Base-by-base conservation (phyloP, 345 rosid species). In the Physaria fendleri region DNA sequence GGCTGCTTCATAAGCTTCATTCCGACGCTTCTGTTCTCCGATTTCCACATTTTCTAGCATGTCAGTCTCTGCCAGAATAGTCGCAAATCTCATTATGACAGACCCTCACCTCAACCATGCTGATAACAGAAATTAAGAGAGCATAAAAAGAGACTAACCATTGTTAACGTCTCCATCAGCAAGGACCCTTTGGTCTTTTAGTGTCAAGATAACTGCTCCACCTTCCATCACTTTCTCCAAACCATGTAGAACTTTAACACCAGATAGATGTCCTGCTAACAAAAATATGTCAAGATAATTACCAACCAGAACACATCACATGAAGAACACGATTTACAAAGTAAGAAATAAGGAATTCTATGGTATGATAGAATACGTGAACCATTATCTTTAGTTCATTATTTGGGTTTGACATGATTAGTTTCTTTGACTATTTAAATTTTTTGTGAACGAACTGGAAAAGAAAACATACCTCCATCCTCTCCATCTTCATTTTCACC, bases 31-130 rank as follows among this genome's bases (percentile, higher is more conserved):
- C 67, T 93, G 99, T 79, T 89, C 95, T 48, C 99, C 99, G 70
- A 93, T 84, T 80, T 93, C 99, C 73, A 81, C 83, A 73, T 93
- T 93, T 82, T 93, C 99, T 46, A 93, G 94, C 99, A 89, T 82
- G 78, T 93, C 99, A 46, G 80, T 65, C 67, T 85, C 97, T 89
- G 97, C 64, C 59, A 73, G 46, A 72, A 59, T 43, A 75, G 55
- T 77, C 56, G 47, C 74, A 62, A 71, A 68, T 27, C 66, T 71
- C 62, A 21, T 79, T 49, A 78, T 51, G 65, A 69, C 65, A 79
- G 57, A 65, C 59, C 57, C 16, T 28, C 15, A 25, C 7, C 14
- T 76, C 54, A 68, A 47, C 37, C 64, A 39, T 59, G 62, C 8
- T n/a, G 65, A 39, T 41, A 29, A 33, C 57, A 38, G 29, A 59